Percentiles rank a stretch among this genome's conserved stretches.
Evolutionary conservation across 2,329 filamentous ascomycete species (phyloP).

Genomic region (Fusarium gaditjirri): DNA sequence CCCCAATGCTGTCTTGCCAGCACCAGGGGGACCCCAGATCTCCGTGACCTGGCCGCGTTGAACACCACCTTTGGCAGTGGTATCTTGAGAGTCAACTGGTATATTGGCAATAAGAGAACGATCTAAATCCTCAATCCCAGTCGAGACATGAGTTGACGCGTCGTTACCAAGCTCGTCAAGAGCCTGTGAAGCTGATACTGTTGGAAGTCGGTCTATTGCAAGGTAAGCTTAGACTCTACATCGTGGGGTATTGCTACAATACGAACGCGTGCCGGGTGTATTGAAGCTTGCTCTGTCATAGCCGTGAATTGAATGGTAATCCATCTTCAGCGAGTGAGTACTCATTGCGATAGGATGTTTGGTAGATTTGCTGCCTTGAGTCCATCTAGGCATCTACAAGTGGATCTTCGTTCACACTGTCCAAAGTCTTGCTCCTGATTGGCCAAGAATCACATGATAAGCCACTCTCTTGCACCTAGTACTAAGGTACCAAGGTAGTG

Average conservation of each 20-base stretch:
- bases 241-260: constrained; percentile 15
- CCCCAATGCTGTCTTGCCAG: constrained; percentile 87
- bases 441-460: constrained; percentile 32
- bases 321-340: constrained; percentile 55
- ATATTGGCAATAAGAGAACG: constrained; percentile 49
- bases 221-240: constrained; percentile 23
- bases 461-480: neutral
- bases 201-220: constrained; percentile 75
- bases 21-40: constrained; percentile 86
- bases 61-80: constrained; percentile 64
- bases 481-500: too few species aligned
- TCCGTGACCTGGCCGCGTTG: constrained; percentile 83
- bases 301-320: constrained; percentile 69
- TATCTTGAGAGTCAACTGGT: constrained; percentile 22
- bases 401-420: constrained; percentile 17
- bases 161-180: constrained; percentile 68
- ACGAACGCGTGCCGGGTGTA: constrained; percentile 62
- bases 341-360: constrained; percentile 36
- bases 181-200: constrained; percentile 79
- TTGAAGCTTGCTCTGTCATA: constrained; percentile 71
- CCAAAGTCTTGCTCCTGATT: neutral
- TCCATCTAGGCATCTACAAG: constrained; percentile 16
- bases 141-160: constrained; percentile 63
- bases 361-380: constrained; percentile 20
- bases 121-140: constrained; percentile 66